Base-by-base conservation (phyloP, 2,329 filamentous ascomycete species). In the Pseudocercospora vitis region DNA sequence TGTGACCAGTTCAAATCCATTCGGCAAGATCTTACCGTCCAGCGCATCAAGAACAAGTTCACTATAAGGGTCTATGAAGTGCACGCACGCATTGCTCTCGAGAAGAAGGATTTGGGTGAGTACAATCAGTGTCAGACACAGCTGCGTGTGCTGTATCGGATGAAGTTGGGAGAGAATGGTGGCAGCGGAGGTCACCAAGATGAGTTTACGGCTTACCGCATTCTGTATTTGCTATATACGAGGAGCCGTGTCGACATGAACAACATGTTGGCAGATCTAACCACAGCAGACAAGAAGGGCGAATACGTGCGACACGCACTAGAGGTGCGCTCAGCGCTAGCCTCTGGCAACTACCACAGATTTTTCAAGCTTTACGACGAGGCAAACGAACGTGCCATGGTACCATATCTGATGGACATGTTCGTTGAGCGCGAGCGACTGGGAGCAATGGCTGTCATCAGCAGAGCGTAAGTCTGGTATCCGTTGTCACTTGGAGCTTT, bases 101-200 rank as follows among this genome's bases (percentile, higher is more conserved):
- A 99, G 76, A 96, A 95, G 82, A 91, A 89, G 76, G 94, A 99
- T 80, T 84, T 97, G 79, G 92, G 94, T 99, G 94, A 99, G 94
- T 99, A 99, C 94, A 99, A 99, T 79, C 94, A 99, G 82, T 99
- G 94, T 76, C 94, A 99, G 79, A 97, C 94, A 68, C 94, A 99
- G 78, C 81, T 99, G 70, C 89, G 90, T 74, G 90, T 88, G 62
- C 79, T 99, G 68, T 97, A 99, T 76, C 83, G 84, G 72, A 83
- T 89, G 76, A 88, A 89, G 63, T 78, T 96, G 71, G 89, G 89
- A 70, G 94, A 91, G 68, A 90, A 91, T 74, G 60, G 60, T 44
- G 55, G 52, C 26, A 63, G 60, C 45, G 89, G 89, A 70, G 92
- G 92, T 67, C 91, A 91, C 73, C 85, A 89, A 70, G 86, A 89